phyloP scores from a whole-genome alignment of 139 green algal species.

The Astrephomene gubernaculifera region DNA sequence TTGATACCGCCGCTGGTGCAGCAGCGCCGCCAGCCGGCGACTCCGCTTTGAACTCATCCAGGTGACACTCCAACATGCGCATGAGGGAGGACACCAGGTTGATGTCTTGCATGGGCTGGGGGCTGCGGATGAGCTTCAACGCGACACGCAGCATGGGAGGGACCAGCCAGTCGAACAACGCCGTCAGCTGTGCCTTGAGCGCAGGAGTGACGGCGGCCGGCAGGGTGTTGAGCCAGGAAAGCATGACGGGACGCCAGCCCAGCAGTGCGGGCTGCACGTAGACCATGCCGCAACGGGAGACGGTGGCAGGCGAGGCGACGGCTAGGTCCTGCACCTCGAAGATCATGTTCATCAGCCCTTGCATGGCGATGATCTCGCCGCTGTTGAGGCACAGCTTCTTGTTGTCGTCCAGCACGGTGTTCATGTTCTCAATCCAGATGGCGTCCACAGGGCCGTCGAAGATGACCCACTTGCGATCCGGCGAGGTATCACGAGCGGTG shows the following conservation, averaged over 20 bases:
- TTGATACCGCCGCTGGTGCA: background rate
- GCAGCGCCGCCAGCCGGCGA: background rate
- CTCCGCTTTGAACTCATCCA: conserved; percentile 67
- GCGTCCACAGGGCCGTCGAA: conserved; percentile 88
- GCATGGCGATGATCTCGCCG: conserved; percentile 88
- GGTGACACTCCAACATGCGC: conserved; percentile 63
- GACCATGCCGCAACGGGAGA: conserved; percentile 89
- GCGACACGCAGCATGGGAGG: conserved; percentile 73
- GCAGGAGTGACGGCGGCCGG: conserved; percentile 61
- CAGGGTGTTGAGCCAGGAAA: conserved; percentile 74
- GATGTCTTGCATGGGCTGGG: conserved; percentile 70
- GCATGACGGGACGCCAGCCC: conserved; percentile 77
- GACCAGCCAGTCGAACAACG: conserved; percentile 81
- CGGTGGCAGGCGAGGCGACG: conserved; percentile 83
- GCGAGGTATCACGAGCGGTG: conserved; percentile 57
- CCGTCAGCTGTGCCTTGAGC: conserved; percentile 58
- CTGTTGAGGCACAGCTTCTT: conserved; percentile 89
- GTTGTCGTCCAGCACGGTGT: conserved; percentile 90
- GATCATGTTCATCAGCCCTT: conserved; percentile 85
- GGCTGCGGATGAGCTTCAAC: conserved; percentile 59
- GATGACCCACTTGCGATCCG: conserved; percentile 78
- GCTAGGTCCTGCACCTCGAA: conserved; percentile 88
- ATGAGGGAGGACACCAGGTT: conserved; percentile 71
- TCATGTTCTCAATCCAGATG: conserved; percentile 90
- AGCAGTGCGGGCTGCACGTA: conserved; percentile 83